Percentiles rank a stretch among this genome's conserved stretches.
phyloP scores from a whole-genome alignment of 495 filamentous ascomycete species.

The Neurospora sp. region DNA sequence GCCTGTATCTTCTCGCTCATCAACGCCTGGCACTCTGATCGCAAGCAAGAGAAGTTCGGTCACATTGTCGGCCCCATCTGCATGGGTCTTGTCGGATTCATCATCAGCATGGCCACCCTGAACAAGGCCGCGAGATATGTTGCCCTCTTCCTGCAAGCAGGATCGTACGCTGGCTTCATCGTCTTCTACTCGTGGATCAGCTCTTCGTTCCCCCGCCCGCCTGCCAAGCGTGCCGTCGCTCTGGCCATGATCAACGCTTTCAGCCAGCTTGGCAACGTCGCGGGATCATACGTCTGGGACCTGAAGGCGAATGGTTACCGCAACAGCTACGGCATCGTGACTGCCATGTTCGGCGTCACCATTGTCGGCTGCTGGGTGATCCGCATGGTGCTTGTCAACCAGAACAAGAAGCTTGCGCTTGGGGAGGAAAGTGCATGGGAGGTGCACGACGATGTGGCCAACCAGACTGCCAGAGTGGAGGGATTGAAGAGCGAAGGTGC shows the following conservation, averaged over 20 bases:
- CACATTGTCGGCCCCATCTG: conserved; percentile 61
- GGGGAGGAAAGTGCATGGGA: conserved; percentile 21
- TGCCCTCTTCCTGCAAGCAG: conserved; percentile 60
- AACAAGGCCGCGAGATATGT: conserved; percentile 60
- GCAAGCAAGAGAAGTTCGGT: conserved; percentile 60
- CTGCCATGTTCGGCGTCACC: conserved; percentile 57
- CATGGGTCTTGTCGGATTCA: conserved; percentile 58
- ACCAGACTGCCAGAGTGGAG: conserved; percentile 11
- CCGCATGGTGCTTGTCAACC: conserved; percentile 47
- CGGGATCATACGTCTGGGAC: conserved; percentile 66
- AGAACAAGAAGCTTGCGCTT: conserved; percentile 60
- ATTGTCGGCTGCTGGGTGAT: conserved; percentile 34
- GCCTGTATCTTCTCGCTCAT: conserved; percentile 57
- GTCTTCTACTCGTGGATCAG: conserved; percentile 70
- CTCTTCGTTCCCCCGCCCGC: conserved; percentile 63
- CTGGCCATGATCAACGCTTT: conserved; percentile 71
- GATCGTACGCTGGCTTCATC: conserved; percentile 55
- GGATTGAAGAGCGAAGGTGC: conserved; percentile 1
- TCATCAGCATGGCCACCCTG: conserved; percentile 59
- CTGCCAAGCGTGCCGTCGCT: conserved; percentile 68
- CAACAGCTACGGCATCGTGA: conserved; percentile 38
- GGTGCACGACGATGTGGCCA: conserved; percentile 13
- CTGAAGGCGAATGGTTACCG: conserved; percentile 28
- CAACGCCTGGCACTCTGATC: conserved; percentile 69
- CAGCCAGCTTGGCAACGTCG: conserved; percentile 61